Base-by-base conservation (phyloP, 345 rosid species). In the Brassica nigra region DNA sequence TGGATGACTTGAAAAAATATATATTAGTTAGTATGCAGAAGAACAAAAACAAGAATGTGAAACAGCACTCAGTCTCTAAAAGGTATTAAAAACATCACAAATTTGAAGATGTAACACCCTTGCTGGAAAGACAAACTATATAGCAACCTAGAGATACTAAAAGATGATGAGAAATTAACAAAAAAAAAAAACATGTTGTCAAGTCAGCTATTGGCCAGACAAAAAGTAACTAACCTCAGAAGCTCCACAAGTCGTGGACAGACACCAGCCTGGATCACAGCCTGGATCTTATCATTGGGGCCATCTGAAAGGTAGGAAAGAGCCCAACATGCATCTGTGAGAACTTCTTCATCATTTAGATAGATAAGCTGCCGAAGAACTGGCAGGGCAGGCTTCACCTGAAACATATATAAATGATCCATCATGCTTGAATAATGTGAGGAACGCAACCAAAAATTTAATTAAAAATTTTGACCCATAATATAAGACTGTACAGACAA, bases 281-380 rank as follows among this genome's bases (percentile, higher is more conserved):
- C 89, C 81, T 90, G 95, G 68, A 92, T 92, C 87, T 92, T 92
- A 82, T 92, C 97, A 84, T 90, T 89, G 29, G 97, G 90, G 30
- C 95, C 95, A 84, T 92, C 97, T 77, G 84, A 82, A 39, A 82
- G 84, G 72, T 82, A 82, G 28, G 84, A 82, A 29, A 82, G 84
- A 57, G 93, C 97, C 97, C 97, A 92, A 79, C 97, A 90, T 27
- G 94, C 95, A 89, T 92, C 95, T 20, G 97, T 89, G 57, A 92
- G 80, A 76, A 92, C 95, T 87, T 92, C 97, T 79, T 92, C 97
- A 83, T 92, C 97, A 76, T 84, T 84, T 65, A 86, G 80, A 80
- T 85, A 83, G 39, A 92, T 88, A 66, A 92, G 97, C 68, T 88
- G 88, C 78, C 85, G 89, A 44, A 92, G 91, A 84, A 88, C 76